Conservation (phyloP, 2,329 filamentous ascomycete species). For the Aspergillus sp. region DNA sequence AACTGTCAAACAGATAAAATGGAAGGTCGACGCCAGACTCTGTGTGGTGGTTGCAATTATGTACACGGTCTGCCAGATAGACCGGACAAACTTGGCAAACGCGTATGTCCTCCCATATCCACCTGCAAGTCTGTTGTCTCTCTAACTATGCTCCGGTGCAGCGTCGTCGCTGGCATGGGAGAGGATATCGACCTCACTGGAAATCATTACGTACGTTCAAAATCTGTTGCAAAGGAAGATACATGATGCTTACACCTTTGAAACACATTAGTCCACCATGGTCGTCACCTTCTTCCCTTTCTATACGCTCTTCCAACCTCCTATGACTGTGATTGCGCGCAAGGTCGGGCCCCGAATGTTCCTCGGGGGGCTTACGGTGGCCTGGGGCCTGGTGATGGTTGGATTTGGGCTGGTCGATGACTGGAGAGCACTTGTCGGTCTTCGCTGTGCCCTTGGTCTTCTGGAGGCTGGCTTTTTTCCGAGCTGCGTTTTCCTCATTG, state of each 20-base stretch:
- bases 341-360: conserved; percentile 40
- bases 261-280: conserved; percentile 10
- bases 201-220: conserved; percentile 5
- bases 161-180: conserved; percentile 6
- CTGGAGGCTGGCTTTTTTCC: conserved; percentile 29
- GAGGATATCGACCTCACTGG: conserved; percentile 6
- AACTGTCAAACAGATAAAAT: conserved; percentile 7
- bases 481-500: conserved; percentile 6
- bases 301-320: conserved; percentile 43
- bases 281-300: conserved; percentile 45
- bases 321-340: conserved; percentile 39
- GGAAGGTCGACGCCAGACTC: conserved; percentile 5
- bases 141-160: background rate
- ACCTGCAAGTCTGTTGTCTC: background rate
- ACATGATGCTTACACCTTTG: background rate
- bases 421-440: conserved; percentile 34
- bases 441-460: conserved; percentile 39
- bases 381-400: conserved; percentile 46
- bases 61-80: conserved; percentile 12
- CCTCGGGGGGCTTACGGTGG: conserved; percentile 30
- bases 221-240: too few species aligned
- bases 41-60: conserved; percentile 7
- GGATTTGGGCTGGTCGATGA: conserved; percentile 40
- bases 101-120: conserved; percentile 2
- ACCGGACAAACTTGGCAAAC: conserved; percentile 6